Base-by-base conservation (phyloP, 2,329 filamentous ascomycete genomes). In the Lachnum nothofagi region DNA sequence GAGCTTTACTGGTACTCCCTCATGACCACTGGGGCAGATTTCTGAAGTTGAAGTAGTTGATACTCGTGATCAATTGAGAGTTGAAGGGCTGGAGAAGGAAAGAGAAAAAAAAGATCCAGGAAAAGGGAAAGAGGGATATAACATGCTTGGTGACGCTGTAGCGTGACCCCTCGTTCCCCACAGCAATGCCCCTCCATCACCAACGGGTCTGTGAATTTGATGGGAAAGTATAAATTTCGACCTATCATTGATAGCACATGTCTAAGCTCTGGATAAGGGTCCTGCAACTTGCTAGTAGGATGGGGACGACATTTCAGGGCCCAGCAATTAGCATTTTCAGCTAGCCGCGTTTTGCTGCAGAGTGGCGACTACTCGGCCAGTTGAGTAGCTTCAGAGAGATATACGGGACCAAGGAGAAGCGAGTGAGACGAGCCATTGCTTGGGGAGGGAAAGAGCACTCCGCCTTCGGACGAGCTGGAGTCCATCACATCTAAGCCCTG, bases 1-100 rank as follows among this genome's bases (percentile, higher is more conserved):
- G n/a, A n/a, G n/a, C n/a, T n/a, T n/a, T n/a, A n/a, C n/a, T 84
- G 80, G 64, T 83, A 83, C 71, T 83, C 79, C 82, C 80, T 79
- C 80, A 83, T 83, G 72, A 48, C 61, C 59, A 42, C 46, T 41
- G 23, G 27, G 54, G 56, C 34, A 47, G 50, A 50, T 48, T 44
- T 51, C 52, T 41, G 42, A 51, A 44, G 23, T 40, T 48, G 44
- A 60, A 58, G 55, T 62, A 63, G 60, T 61, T 63, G 62, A 62
- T 61, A 64, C 58, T 60, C 44, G 48, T 20, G 29, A 41, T 41
- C 33, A 44, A 44, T 43, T 49, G 45, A 51, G 46, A 49, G 51
- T 45, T 33, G 37, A 47, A 46, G 29, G 44, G 16, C 17, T 25
- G 14, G 39, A 44, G 44, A 51, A 33, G 48, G 31, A 49, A 49